Percentiles rank a stretch among this genome's conserved stretches.
Evolutionary conservation across 78 protist species (phyloP).

Genomic region (Pigoraptor vietnamica): DNA sequence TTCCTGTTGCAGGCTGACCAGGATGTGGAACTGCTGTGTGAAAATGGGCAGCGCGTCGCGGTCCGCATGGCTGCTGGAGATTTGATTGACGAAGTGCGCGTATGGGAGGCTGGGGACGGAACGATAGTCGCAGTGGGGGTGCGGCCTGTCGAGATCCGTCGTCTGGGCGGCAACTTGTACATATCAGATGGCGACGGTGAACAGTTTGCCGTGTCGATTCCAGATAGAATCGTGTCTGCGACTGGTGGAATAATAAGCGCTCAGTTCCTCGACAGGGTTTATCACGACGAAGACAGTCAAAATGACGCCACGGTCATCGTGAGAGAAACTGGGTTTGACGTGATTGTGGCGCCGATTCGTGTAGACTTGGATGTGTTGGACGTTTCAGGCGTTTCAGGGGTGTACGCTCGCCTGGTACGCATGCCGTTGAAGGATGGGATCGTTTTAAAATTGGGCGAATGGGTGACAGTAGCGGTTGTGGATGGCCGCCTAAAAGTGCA

Average conservation of each 20-base stretch:
- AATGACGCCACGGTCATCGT: no score
- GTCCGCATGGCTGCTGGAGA: neutral
- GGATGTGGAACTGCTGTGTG: neutral
- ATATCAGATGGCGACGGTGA: neutral
- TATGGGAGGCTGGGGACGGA: neutral
- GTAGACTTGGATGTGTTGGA: no score
- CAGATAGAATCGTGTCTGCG: neutral
- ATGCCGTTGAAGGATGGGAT: neutral
- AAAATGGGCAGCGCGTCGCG: neutral
- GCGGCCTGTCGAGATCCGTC: neutral
- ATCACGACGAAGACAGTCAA: neutral
- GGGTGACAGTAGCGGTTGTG: neutral
- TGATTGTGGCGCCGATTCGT: neutral
- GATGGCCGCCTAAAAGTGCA: neutral
- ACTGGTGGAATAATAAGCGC: neutral
- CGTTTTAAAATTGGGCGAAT: neutral
- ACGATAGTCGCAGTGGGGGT: neutral
- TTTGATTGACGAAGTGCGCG: neutral
- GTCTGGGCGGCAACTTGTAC: neutral
- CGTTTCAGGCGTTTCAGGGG: no score
- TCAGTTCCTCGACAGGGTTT: neutral
- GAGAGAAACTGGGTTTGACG: neutral
- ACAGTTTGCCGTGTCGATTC: neutral
- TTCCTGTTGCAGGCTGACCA: neutral
- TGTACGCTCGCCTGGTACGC: neutral